Evolutionary conservation across 75 land plant species (phyloP).

Genomic region (Pinus taeda): DNA sequence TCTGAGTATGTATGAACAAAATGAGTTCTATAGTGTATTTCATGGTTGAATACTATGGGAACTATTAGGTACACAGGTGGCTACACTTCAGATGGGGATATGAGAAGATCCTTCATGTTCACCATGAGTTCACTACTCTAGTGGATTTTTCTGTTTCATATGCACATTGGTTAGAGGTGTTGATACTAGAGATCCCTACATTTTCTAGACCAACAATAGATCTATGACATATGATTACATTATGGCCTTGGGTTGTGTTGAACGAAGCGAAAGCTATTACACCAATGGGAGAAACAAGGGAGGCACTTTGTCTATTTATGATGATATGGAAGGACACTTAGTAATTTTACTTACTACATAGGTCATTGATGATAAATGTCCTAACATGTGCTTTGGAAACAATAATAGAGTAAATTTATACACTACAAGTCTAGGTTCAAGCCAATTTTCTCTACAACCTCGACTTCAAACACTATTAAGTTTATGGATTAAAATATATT

Average conservation of each 20-base stretch:
- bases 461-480: no score
- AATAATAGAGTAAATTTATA: constrained; percentile 16
- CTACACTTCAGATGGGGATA: constrained; percentile 84
- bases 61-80: constrained; percentile 89
- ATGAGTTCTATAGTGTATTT: constrained; percentile 44
- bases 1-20: not conserved
- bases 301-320: constrained; percentile 5
- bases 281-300: constrained; percentile 23
- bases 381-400: constrained; percentile 2
- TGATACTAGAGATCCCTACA: constrained; percentile 81
- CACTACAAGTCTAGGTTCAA: constrained; percentile 34
- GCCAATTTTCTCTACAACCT: constrained; percentile 13
- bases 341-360: constrained; percentile 5
- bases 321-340: constrained; percentile 9
- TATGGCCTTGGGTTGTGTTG: no score
- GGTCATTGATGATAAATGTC: constrained; percentile 8
- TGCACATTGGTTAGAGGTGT: constrained; percentile 89
- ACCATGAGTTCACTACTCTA: constrained; percentile 87
- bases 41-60: constrained; percentile 74
- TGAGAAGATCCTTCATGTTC: constrained; percentile 76
- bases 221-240: no score
- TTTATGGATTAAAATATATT: no score
- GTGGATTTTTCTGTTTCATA: constrained; percentile 88
- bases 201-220: no score
- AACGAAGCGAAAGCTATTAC: no score